Evolutionary conservation across 257 asterid genomes (phyloP), one percentile per base, ranked within the genome.

Genomic region (Fraxinus anomala): DNA sequence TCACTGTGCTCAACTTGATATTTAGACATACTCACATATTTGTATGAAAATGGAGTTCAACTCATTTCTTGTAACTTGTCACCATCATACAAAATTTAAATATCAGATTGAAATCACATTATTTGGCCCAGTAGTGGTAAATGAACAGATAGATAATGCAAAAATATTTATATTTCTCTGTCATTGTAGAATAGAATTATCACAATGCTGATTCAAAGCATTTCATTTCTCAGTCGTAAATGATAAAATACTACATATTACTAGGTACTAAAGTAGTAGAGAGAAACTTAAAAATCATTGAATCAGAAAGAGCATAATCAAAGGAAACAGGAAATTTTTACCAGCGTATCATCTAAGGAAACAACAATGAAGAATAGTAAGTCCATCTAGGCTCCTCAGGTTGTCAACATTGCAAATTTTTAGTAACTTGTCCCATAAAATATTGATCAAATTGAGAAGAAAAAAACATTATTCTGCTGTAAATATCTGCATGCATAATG

Each of bases 11-110:
- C 11, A 72, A 16, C 17, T 72, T 5, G 21, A 33, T 42, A 12
- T 9, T 24, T 6, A 23, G 67, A 61, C 63, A 66, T 33, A 13
- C n/a, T 40, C 2, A 24, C 19, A 3, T 24, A 63, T 63, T 63
- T 63, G 10, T 26, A 63, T 63, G 69, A 11, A 63, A 24, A 63
- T 24, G 69, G 69, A 63, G 69, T 63, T 63, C 69, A 63, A 63
- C 7, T 23, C 36, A 59, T 59, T n/a, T 59, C 26, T 59, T 11
- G 34, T 63, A 11, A 23, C 69, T 10, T 24, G 69, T 10, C 34
- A 23, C 2, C 36, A 24, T 63, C 69, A 26, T 26, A 26, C 6
- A 3, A 24, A 24, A 26, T 24, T 23, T 21, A 61, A 14, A 24
- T 30, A 61, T 61, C 68, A 23, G 33, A 61, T 7, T 9, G 19